phyloP scores from a whole-genome alignment of 495 filamentous ascomycete species.

The Pseudevernia furfuracea region DNA sequence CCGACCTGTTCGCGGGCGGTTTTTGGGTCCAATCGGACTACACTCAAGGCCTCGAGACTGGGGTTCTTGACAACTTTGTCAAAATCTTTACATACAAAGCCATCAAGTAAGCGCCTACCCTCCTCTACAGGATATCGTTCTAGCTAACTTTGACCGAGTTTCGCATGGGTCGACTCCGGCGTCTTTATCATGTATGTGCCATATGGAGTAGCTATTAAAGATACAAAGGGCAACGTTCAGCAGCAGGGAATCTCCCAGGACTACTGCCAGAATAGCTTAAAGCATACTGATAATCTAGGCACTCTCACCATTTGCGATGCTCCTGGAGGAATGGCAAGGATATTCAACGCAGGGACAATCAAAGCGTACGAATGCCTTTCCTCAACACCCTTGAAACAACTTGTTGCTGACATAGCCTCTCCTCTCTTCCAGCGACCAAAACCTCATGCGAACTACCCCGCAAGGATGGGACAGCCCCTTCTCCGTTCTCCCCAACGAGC shows the following conservation, averaged over 20 bases:
- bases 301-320: constrained; percentile 5
- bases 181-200: constrained; percentile 20
- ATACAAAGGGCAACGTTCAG: constrained; percentile 8
- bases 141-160: background rate
- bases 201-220: constrained; percentile 8
- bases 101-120: background rate
- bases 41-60: background rate
- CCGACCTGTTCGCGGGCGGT: background rate
- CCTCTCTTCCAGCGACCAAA: background rate
- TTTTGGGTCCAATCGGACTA: background rate
- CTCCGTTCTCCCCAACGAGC: background rate
- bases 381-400: background rate
- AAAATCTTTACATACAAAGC: constrained; percentile 17
- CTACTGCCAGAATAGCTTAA: constrained; percentile 9
- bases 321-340: constrained; percentile 14
- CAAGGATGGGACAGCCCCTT: background rate
- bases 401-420: background rate
- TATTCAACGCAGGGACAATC: constrained; percentile 11
- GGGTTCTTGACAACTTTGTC: background rate
- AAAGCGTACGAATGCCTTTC: background rate
- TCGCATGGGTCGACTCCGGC: constrained; percentile 15
- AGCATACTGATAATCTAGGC: background rate
- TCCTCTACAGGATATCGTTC: too few relatives aligned
- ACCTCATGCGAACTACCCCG: background rate
- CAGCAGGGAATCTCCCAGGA: constrained; percentile 8